phyloP scores from a whole-genome alignment of 2,329 filamentous ascomycete species.

The Epicoccum sorghinum region DNA sequence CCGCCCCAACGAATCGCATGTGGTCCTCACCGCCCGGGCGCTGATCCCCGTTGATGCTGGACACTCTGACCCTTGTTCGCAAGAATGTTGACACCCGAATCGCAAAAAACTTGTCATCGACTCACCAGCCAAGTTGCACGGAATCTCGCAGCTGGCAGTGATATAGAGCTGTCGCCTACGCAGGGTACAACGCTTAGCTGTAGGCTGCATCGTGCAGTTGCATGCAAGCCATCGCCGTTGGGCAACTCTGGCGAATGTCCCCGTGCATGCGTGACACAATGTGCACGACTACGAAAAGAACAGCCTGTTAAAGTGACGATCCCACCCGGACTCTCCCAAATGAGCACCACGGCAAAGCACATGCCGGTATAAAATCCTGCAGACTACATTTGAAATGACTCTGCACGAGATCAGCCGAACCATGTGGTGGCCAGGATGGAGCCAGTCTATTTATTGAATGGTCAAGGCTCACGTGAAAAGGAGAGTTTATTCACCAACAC shows the following conservation, averaged over 20 bases:
- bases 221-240: slow-evolving; percentile 3
- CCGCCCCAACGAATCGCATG: slow-evolving; percentile 28
- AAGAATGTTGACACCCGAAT: slow-evolving; percentile 14
- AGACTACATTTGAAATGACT: slow-evolving; percentile 24
- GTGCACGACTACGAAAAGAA: slow-evolving; percentile 30
- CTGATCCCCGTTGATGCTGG: slow-evolving; percentile 37
- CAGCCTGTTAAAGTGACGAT: slow-evolving; percentile 27
- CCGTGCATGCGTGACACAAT: slow-evolving; percentile 17
- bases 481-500: slow-evolving; percentile 11
- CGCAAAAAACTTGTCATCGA: too few relatives aligned
- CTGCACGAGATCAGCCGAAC: slow-evolving; percentile 41
- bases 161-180: background rate
- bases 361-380: slow-evolving; percentile 28
- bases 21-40: slow-evolving; percentile 26
- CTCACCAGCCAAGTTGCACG: slow-evolving; percentile 5
- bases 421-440: slow-evolving; percentile 29
- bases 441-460: slow-evolving; percentile 26
- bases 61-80: slow-evolving; percentile 31
- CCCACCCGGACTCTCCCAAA: slow-evolving; percentile 29
- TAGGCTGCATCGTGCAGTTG: background rate
- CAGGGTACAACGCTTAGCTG: background rate
- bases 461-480: slow-evolving; percentile 39
- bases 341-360: slow-evolving; percentile 19
- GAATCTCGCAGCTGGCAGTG: background rate
- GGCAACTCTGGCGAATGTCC: slow-evolving; percentile 15